Percentiles rank a stretch among this genome's conserved stretches.
These are phyloP conservation scores for Mortierella sp. DNA, from an alignment of 371 early-diverging fungal genomes.

Conservation along the genomic window DNA sequence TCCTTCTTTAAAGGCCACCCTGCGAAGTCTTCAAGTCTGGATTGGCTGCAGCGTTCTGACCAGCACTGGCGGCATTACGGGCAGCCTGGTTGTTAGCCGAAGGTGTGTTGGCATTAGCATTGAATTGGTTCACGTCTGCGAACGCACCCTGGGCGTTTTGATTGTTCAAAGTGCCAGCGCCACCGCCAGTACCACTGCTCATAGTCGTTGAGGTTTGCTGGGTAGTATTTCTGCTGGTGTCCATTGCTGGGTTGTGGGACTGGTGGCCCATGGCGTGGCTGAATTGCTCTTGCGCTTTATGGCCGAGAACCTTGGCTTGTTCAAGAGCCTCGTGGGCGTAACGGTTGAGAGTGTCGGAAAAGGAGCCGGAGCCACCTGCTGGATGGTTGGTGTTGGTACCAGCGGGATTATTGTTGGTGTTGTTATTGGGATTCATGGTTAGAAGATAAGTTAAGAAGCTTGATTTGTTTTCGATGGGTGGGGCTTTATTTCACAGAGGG, in stretches of 20 bases:
- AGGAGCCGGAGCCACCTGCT: constrained; percentile 8
- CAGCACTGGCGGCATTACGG: not conserved
- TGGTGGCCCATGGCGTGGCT: constrained; percentile 10
- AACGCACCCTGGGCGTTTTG: constrained; percentile 7
- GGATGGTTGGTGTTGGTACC: constrained; percentile 6
- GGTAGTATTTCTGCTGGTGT: not conserved
- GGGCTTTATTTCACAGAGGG: too few relatives aligned
- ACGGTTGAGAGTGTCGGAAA: constrained; percentile 26
- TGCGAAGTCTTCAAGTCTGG: constrained; percentile 14
- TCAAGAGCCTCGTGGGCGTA: constrained; percentile 20
- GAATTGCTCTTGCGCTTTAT: constrained; percentile 30
- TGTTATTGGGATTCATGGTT: not conserved
- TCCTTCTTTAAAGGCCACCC: constrained; percentile 1
- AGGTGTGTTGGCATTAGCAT: constrained; percentile 9
- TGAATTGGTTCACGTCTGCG: constrained; percentile 27
- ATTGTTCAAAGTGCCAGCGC: not conserved
- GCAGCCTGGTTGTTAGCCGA: not conserved
- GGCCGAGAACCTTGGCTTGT: constrained; percentile 30
- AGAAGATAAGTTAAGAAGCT: too few relatives aligned
- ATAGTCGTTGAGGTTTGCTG: not conserved
- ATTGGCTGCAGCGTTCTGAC: constrained; percentile 4
- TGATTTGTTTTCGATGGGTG: too few relatives aligned
- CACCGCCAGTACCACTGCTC: not conserved
- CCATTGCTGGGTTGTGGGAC: not conserved
- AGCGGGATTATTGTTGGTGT: constrained; percentile 3